Base-by-base conservation (phyloP, 2,329 filamentous ascomycete species). In the Apiospora rasikravindrae region DNA sequence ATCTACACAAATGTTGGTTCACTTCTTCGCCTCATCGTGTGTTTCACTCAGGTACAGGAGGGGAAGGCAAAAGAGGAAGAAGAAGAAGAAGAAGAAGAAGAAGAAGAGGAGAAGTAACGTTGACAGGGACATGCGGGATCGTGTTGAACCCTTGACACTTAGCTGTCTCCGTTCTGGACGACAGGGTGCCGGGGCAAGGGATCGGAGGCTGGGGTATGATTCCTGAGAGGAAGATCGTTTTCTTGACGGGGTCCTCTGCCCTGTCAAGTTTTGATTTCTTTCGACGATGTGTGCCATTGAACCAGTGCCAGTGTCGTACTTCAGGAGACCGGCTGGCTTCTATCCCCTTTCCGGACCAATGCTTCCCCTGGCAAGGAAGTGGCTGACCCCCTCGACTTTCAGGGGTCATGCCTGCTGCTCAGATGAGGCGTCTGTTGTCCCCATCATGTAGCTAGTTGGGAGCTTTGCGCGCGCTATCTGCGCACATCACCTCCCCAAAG, bases 291-390 rank as follows among this genome's bases (percentile, higher is more conserved):
- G 53, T 61, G 57, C 37, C 33, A 64, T 64, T 40, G n/a, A 51
- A 51, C 22, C 29, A 61, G 6, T n/a, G 57, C 40, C 29, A 61
- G 6, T 40, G 57, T 64, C 57, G 57, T 64, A 64, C 33, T 64
- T 64, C 57, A 64, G 57, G 57, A 10, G 57, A 64, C 57, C 57
- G 33, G 57, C 57, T 64, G 22, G 57, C 33, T 40, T 22, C 33
- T 13, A 40, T 64, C 22, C 33, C 33, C 33, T 5, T n/a, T 40
- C 29, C 33, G 57, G 57, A 64, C 40, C 57, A 33, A 40, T n/a
- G 57, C 19, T 7, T 37, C 5, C 57, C 33, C 33, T 57, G 51
- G 51, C 11, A 45, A 4, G 5, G 14, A 22, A 19, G 45, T 24
- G 29, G 29, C 33, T 40, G 57, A 7, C 57, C 57, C 11, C 33